Conservation (phyloP, 2,329 filamentous ascomycete species). For the Chrysosporium keratinophilum region DNA sequence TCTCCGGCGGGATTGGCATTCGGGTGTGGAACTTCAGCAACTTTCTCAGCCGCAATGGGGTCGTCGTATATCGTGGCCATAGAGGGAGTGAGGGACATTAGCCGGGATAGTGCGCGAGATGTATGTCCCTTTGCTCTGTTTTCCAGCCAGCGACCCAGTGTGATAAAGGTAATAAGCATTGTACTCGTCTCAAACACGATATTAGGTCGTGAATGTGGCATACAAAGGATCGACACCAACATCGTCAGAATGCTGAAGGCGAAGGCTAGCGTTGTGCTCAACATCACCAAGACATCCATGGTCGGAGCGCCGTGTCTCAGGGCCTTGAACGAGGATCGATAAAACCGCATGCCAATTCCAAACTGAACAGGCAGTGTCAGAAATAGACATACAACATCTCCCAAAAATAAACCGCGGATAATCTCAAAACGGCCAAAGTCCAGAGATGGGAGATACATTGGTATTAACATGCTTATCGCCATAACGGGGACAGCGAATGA, state of each 20-base stretch:
- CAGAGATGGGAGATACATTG: slow-evolving; percentile 66
- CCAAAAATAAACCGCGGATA: slow-evolving; percentile 68
- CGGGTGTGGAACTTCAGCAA: slow-evolving; percentile 62
- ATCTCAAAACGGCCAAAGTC: slow-evolving; percentile 65
- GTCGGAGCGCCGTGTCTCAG: slow-evolving; percentile 83
- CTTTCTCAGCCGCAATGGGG: slow-evolving; percentile 84
- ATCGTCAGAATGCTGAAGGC: slow-evolving; percentile 89
- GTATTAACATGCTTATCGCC: slow-evolving; percentile 82
- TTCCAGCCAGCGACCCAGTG: slow-evolving; percentile 79
- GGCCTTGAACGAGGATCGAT: slow-evolving; percentile 85
- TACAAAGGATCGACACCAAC: slow-evolving; percentile 64
- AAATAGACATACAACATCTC: slow-evolving; percentile 70
- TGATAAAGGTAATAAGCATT: slow-evolving; percentile 96
- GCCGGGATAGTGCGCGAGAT: slow-evolving; percentile 77
- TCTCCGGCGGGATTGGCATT: slow-evolving; percentile 8
- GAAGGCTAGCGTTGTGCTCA: slow-evolving; percentile 91
- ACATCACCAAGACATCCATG: slow-evolving; percentile 92
- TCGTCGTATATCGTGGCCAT: slow-evolving; percentile 96
- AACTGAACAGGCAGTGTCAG: slow-evolving; percentile 94
- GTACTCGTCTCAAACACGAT: slow-evolving; percentile 97
- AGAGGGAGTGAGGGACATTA: slow-evolving; percentile 93
- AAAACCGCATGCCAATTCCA: slow-evolving; percentile 89
- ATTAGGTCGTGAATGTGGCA: slow-evolving; percentile 67
- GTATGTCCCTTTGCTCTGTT: slow-evolving; percentile 94
- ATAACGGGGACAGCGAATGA: slow-evolving; percentile 84